Conservation (phyloP, 257 asterid genomes). For the Capsicum chinense region DNA sequence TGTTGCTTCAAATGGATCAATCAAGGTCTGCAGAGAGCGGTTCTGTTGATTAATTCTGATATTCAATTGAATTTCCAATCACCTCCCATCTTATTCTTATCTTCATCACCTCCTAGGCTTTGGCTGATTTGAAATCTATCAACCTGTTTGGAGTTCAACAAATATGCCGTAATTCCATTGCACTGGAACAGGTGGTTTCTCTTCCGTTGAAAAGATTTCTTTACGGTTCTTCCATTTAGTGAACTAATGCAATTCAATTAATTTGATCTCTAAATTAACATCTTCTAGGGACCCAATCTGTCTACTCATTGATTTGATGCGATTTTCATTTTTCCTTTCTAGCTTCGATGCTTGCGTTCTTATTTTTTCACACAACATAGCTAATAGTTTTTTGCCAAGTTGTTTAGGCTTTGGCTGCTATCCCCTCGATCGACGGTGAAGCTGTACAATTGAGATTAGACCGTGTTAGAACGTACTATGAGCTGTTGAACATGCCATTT, state of each 20-base stretch:
- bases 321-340: slow-evolving; percentile 13
- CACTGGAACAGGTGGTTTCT: slow-evolving; percentile 82
- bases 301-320: neutral
- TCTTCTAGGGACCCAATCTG: slow-evolving; percentile 20
- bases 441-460: slow-evolving; percentile 81
- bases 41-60: slow-evolving; percentile 19
- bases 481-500: slow-evolving; percentile 91
- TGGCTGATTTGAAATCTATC: slow-evolving; percentile 88
- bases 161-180: slow-evolving; percentile 96
- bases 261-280: slow-evolving; percentile 7
- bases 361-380: slow-evolving; percentile 24
- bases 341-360: neutral
- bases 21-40: slow-evolving; percentile 63
- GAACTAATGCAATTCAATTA: slow-evolving; percentile 16
- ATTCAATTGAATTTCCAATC: neutral
- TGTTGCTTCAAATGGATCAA: slow-evolving; percentile 78
- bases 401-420: slow-evolving; percentile 86
- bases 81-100: slow-evolving; percentile 6
- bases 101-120: slow-evolving; percentile 60
- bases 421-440: slow-evolving; percentile 84
- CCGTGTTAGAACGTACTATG: slow-evolving; percentile 88
- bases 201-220: slow-evolving; percentile 22
- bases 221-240: slow-evolving; percentile 11
- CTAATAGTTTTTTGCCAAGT: slow-evolving; percentile 33
- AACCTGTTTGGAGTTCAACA: slow-evolving; percentile 99